Evolutionary conservation across 2,329 filamentous ascomycete species (phyloP), one percentile per base, ranked within the genome.

Genomic region (Plenodomus biglobosus): DNA sequence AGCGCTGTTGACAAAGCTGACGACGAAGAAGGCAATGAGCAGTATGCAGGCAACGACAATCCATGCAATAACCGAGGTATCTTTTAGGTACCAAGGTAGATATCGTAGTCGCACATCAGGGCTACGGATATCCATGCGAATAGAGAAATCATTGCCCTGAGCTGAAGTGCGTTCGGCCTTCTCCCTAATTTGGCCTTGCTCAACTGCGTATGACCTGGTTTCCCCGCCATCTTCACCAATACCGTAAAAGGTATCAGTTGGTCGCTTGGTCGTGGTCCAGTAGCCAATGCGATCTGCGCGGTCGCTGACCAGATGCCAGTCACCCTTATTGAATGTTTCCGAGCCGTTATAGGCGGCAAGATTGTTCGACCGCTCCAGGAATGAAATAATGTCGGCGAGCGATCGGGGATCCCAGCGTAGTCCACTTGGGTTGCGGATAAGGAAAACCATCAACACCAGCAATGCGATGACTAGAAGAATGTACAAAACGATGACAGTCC

Each of bases 321-420:
- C 77, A 24, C 72, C 64, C 40, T 78, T 76, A 7, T 73, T 71
- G 37, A 84, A 78, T 0, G 83, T 82, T 60, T 92, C 87, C 0
- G 85, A 84, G 3, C 83, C 83, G 11, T 81, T 78, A 69, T 91
- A 95, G 61, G 88, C 86, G 18, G 78, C 76, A 40, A 91, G 79
- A 16, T 86, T 84, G 70, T 95, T 96, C 55, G 89, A 92, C 50
- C 87, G 83, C 55, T 90, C 86, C 20, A 95, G 79, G 10, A 96
- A 78, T 1, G 86, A 83, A 37, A 94, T 80, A 32, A 95, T 75
- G 66, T 96, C 91, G 2, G 88, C 92, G 7, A 96, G 76, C 19
- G 86, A 92, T 38, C 86, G 80, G 2, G 90, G 82, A 65, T 96
- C 90, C 92, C 92, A 96, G 64, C 87, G 81, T 53, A 96, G 76